Percentiles rank a stretch among this genome's conserved stretches.
Evolutionary conservation across 352 stramenopile genomes (phyloP).

Genomic region (Pythium oligandrum): DNA sequence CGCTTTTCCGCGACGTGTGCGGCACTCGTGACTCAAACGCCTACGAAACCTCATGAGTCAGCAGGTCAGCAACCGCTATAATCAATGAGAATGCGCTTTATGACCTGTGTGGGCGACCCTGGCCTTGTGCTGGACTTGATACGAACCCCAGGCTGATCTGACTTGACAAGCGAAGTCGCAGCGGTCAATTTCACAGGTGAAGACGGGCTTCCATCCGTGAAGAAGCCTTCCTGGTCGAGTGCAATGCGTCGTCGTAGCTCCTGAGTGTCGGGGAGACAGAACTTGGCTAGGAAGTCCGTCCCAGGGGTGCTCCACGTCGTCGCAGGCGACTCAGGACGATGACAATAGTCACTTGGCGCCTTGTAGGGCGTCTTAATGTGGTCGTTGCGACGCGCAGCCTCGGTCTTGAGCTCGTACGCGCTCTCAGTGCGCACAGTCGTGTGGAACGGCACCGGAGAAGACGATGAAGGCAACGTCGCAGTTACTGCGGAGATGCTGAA

Average conservation of each 20-base stretch:
- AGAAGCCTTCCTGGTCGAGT: conserved; percentile 42
- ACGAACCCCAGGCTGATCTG: conserved; percentile 6
- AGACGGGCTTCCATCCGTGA: neutral
- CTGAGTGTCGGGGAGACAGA: conserved; percentile 53
- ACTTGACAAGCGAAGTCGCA: conserved; percentile 2
- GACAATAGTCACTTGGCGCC: conserved; percentile 36
- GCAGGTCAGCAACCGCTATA: too few relatives aligned
- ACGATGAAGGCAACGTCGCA: too few relatives aligned
- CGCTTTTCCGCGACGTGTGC: conserved; percentile 60
- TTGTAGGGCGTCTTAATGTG: conserved; percentile 39
- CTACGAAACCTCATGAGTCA: conserved; percentile 7
- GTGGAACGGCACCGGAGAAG: conserved; percentile 14
- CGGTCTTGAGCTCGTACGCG: conserved; percentile 26
- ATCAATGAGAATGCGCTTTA: too few relatives aligned
- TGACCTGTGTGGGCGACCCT: too few relatives aligned
- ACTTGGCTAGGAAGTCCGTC: conserved; percentile 66
- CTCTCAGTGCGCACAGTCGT: conserved; percentile 22
- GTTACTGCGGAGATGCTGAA: neutral
- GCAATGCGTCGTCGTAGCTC: conserved; percentile 50
- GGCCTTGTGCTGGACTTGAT: too few relatives aligned
- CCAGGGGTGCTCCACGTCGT: conserved; percentile 4
- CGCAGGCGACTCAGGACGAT: conserved; percentile 28
- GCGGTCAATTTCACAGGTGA: too few relatives aligned
- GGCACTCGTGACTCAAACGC: conserved; percentile 35
- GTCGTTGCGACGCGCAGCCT: conserved; percentile 42